A percentile compares a stretch with the other conserved stretches of the same genome.
These are phyloP conservation scores for Elongisporangium undulatum DNA, from an alignment of 352 stramenopile genomes.

Conservation along the genomic window DNA sequence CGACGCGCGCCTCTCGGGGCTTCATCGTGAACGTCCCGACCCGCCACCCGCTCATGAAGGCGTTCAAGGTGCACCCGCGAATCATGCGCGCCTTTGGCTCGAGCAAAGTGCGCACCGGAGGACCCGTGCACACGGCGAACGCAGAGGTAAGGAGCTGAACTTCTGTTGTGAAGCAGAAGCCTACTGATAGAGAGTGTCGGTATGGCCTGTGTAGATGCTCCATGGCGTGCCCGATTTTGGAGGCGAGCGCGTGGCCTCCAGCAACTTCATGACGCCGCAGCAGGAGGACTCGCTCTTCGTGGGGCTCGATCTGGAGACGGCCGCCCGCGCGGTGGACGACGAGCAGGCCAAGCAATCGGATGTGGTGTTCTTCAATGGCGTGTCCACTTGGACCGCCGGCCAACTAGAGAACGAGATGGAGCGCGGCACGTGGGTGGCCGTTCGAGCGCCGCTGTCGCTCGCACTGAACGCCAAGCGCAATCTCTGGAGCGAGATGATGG, in stretches of 20 bases:
- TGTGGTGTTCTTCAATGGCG: conserved; percentile 74
- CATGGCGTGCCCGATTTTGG: conserved; percentile 58
- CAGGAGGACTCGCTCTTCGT: conserved; percentile 52
- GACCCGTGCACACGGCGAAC: conserved; percentile 56
- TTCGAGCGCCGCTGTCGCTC: conserved; percentile 66
- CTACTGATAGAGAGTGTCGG: conserved; percentile 1
- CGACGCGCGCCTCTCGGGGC: conserved; percentile 41
- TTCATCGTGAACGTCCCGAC: conserved; percentile 75
- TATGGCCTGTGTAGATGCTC: conserved; percentile 54
- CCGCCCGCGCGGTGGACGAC: conserved; percentile 50
- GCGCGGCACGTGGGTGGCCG: conserved; percentile 65
- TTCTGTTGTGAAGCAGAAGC: not conserved
- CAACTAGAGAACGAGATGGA: conserved; percentile 72
- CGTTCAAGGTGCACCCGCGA: conserved; percentile 55
- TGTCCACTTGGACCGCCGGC: conserved; percentile 62
- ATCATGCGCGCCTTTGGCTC: conserved; percentile 58
- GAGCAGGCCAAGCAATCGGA: conserved; percentile 48
- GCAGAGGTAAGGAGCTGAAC: conserved; percentile 35
- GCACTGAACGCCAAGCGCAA: conserved; percentile 59
- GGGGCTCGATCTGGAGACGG: conserved; percentile 59
- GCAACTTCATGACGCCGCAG: conserved; percentile 34
- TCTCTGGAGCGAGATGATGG: conserved; percentile 72
- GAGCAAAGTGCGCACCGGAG: conserved; percentile 53
- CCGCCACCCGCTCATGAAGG: conserved; percentile 42
- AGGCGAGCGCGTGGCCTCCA: conserved; percentile 37